Conservation (phyloP, 192 early-diverging fungal genomes). For the Powellomyces hirtus region DNA sequence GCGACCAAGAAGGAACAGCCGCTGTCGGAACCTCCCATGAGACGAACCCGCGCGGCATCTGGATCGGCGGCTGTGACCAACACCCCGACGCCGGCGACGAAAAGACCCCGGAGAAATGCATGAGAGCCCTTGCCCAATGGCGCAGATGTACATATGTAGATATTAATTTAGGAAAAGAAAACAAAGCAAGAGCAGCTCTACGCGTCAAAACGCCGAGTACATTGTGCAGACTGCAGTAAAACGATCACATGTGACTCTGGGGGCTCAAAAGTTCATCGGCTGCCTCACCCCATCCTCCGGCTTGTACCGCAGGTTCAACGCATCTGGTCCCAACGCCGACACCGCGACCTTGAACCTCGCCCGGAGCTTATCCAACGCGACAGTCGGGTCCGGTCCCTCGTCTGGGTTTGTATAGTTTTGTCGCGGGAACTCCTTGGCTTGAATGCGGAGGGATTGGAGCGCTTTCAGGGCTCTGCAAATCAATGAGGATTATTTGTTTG, state of each 20-base stretch:
- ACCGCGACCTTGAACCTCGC: slow-evolving; percentile 18
- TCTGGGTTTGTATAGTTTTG: background rate
- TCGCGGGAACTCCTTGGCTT: slow-evolving; percentile 11
- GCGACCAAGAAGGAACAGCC: background rate
- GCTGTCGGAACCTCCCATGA: slow-evolving; percentile 9
- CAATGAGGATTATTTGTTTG: background rate
- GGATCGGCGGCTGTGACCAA: background rate
- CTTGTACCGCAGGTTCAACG: slow-evolving; percentile 4
- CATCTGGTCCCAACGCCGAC: slow-evolving; percentile 3
- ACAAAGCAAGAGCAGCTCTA: too few relatives aligned
- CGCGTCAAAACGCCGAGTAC: too few relatives aligned
- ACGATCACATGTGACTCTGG: too few relatives aligned
- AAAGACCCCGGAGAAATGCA: slow-evolving; percentile 17
- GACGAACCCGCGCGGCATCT: slow-evolving; percentile 13
- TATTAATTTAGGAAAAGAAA: too few relatives aligned
- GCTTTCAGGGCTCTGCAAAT: slow-evolving; percentile 6
- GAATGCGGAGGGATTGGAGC: slow-evolving; percentile 5
- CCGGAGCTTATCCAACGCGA: slow-evolving; percentile 11
- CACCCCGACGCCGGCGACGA: slow-evolving; percentile 18
- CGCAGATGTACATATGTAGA: too few relatives aligned
- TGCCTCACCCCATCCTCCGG: background rate
- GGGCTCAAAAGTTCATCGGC: slow-evolving; percentile 11
- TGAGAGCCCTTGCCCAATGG: background rate
- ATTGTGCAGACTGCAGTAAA: too few relatives aligned
- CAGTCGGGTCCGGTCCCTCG: slow-evolving; percentile 17